Percentiles rank a stretch among this genome's conserved stretches.
Conservation (phyloP, 176 grass and related monocot genomes). For the Olyra latifolia region DNA sequence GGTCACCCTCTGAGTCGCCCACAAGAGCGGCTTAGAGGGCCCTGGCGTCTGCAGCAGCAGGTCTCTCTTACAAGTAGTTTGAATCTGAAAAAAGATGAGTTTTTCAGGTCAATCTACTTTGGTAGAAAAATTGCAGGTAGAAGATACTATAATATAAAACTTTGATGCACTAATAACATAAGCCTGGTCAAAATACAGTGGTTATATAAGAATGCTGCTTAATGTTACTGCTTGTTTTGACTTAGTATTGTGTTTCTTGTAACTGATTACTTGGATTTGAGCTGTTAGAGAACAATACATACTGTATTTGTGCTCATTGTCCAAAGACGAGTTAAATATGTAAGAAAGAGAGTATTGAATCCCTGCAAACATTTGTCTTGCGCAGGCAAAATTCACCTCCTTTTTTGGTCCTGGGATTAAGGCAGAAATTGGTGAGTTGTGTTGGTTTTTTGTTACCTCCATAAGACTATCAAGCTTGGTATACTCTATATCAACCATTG, state of each 20-base stretch:
- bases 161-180: slow-evolving; percentile 5
- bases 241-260: not conserved
- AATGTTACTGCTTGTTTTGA: not conserved
- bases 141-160: not conserved
- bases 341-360: slow-evolving; percentile 14
- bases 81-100: not conserved
- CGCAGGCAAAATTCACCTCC: slow-evolving; percentile 58
- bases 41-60: too few species aligned
- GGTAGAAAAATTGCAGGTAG: not conserved
- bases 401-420: slow-evolving; percentile 67
- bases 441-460: slow-evolving; percentile 15
- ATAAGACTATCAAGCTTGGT: not conserved
- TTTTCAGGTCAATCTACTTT: slow-evolving; percentile 1
- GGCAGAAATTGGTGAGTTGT: slow-evolving; percentile 54
- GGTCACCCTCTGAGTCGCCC: too few species aligned
- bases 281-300: not conserved
- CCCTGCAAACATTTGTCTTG: not conserved
- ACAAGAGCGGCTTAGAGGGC: too few species aligned
- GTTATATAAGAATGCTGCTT: not conserved
- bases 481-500: not conserved
- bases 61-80: slow-evolving; percentile 20
- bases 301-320: not conserved
- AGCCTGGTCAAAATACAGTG: not conserved
- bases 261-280: not conserved
- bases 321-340: not conserved